phyloP scores from a whole-genome alignment of 2,329 filamentous ascomycete species.

The Berkeleyomyces basicola region DNA sequence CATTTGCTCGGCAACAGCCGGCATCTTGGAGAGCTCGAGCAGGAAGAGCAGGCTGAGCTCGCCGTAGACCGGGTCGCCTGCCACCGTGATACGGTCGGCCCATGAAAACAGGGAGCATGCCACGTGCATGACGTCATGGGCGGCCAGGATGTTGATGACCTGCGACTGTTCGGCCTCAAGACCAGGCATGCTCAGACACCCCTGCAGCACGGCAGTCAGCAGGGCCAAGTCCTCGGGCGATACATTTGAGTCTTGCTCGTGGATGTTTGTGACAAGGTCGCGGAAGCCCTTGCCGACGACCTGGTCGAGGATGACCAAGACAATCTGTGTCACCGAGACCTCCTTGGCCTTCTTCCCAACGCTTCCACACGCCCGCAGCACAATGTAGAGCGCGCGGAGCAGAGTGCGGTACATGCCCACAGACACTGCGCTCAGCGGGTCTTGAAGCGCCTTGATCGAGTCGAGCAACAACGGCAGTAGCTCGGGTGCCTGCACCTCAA shows the following conservation, averaged over 20 bases:
- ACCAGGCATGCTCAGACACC: slow-evolving; percentile 61
- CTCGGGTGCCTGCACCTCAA: slow-evolving; percentile 34
- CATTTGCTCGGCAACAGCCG: slow-evolving; percentile 70
- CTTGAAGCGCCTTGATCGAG: slow-evolving; percentile 36
- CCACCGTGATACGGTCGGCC: slow-evolving; percentile 65
- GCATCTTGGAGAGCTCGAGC: slow-evolving; percentile 69
- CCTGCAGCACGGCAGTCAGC: slow-evolving; percentile 75
- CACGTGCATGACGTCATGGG: slow-evolving; percentile 60
- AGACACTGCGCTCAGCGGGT: slow-evolving; percentile 35
- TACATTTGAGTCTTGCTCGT: slow-evolving; percentile 41
- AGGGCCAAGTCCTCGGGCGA: slow-evolving; percentile 67
- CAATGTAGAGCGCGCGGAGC: slow-evolving; percentile 70
- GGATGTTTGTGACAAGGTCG: slow-evolving; percentile 62
- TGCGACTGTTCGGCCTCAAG: slow-evolving; percentile 55
- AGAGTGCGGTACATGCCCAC: slow-evolving; percentile 66
- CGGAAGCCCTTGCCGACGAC: slow-evolving; percentile 72
- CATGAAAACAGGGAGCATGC: slow-evolving; percentile 83
- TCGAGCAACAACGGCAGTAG: slow-evolving; percentile 34
- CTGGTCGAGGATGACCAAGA: slow-evolving; percentile 65
- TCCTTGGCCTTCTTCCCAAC: slow-evolving; percentile 16
- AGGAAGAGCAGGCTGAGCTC: slow-evolving; percentile 83
- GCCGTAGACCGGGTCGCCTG: slow-evolving; percentile 78
- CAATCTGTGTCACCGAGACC: slow-evolving; percentile 35
- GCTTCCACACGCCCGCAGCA: slow-evolving; percentile 48
- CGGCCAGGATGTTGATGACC: slow-evolving; percentile 51